Base-by-base conservation (phyloP, 768 basidiomycete species). In the Baorangia bicolor region DNA sequence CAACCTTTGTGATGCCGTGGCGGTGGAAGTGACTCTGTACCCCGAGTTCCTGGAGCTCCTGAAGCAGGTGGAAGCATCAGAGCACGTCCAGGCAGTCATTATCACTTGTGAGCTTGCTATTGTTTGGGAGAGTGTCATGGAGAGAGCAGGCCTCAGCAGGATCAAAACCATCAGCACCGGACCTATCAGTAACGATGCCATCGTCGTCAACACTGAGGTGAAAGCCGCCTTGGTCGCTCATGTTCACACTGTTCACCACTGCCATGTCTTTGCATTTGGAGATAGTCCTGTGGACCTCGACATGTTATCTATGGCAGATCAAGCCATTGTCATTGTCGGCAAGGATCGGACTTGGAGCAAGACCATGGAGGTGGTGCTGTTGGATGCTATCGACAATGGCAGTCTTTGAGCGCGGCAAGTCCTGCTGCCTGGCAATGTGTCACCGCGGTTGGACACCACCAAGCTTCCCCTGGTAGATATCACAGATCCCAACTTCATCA, bases 61-160 rank as follows among this genome's bases (percentile, higher is more conserved):
- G 56, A 57, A 57, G 53, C 56, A 48, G 53, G 56, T 57, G 53
- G 56, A 55, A 56, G 56, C 56, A 55, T 57, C 56, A 57, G 56
- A 57, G 56, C 53, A 57, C 34, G 56, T 57, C 53, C 45, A 40
- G 45, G 56, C 56, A 34, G 56, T 57, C 38, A 53, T 57, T 48
- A 46, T 57, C 45, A 57, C 56, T 43, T 57, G 53, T 48, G 56
- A 53, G 53, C 56, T 57, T 2, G 40, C 56, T 43, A 14, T 0
- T 13, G 5, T 57, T 43, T 57, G 56, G 56, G 46, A 57, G 56
- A 55, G 53, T 42, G 46, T 57, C 46, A 55, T 57, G 56, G 27
- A 57, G 40, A 57, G 56, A 57, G 56, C 41, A 57, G 56, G 56
- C 40, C 56, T 57, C 56, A 57, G 40, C 56, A 55, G 46, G 53